Evolutionary conservation across 2,329 filamentous ascomycete species (phyloP).

Genomic region (Waltergamsia citrina): DNA sequence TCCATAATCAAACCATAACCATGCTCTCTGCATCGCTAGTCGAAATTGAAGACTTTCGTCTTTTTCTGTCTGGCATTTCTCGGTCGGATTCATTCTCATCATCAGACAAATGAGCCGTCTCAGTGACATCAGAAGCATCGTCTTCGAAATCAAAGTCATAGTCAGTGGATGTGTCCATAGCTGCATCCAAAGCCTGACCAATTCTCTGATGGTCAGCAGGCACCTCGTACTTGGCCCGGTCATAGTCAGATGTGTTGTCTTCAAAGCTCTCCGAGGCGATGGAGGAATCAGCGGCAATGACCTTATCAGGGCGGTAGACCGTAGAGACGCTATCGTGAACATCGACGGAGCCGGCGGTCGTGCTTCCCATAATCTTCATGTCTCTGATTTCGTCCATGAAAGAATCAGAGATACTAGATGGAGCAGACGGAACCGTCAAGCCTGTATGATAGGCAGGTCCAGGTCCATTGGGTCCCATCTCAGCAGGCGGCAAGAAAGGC

Average conservation of each 20-base stretch:
- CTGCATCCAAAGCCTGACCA: slow-evolving; percentile 1
- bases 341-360: slow-evolving; percentile 23
- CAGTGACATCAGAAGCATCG: neutral
- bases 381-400: slow-evolving; percentile 23
- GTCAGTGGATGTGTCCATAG: neutral
- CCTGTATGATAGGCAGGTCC: slow-evolving; percentile 38
- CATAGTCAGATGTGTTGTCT: slow-evolving; percentile 18
- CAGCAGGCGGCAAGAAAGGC: slow-evolving; percentile 25
- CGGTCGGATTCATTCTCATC: neutral
- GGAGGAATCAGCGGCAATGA: slow-evolving; percentile 23
- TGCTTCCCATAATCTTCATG: slow-evolving; percentile 21
- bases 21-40: slow-evolving; percentile 2
- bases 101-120: neutral
- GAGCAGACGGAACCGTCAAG: slow-evolving; percentile 21
- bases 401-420: slow-evolving; percentile 23
- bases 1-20: slow-evolving; percentile 1
- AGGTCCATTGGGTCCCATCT: slow-evolving; percentile 34
- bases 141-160: slow-evolving; percentile 4
- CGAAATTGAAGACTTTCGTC: neutral
- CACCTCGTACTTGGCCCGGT: slow-evolving; percentile 21
- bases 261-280: slow-evolving; percentile 25
- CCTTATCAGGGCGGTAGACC: slow-evolving; percentile 17
- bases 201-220: slow-evolving; percentile 18
- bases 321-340: slow-evolving; percentile 30
- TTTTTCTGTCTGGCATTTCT: neutral